Evolutionary conservation across 2,329 filamentous ascomycete genomes (phyloP).

Genomic region (Neoscytalidium dimidiatum): DNA sequence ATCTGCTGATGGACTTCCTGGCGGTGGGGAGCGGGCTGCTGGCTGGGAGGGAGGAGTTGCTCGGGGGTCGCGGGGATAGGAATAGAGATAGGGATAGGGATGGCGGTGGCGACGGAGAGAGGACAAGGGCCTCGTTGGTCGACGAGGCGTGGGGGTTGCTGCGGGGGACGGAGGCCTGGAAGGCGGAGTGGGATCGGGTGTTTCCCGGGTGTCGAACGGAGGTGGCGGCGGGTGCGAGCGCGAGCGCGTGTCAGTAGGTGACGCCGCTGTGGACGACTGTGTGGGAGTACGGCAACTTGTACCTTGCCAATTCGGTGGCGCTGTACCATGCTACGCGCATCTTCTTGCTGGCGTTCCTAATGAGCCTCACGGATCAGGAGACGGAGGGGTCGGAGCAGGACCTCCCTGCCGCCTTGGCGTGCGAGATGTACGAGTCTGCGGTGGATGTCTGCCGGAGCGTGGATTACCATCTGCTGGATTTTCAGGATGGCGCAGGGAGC

Average conservation of each 20-base stretch:
- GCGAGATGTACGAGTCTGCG: not conserved
- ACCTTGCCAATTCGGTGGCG: not conserved
- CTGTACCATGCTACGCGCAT: not conserved
- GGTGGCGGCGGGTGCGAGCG: not conserved
- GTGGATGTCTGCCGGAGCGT: not conserved
- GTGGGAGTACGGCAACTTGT: not conserved
- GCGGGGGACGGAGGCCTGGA: too few relatives aligned
- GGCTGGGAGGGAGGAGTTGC: too few relatives aligned
- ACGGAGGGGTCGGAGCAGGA: not conserved
- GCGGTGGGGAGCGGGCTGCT: not conserved
- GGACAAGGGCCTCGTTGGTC: too few relatives aligned
- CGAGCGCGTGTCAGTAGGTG: not conserved
- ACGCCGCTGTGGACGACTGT: not conserved
- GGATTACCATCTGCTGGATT: not conserved
- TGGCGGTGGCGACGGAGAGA: too few relatives aligned
- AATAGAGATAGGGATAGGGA: too few relatives aligned
- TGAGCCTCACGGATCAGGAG: not conserved
- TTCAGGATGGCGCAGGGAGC: not conserved
- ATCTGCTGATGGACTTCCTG: not conserved
- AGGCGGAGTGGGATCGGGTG: too few relatives aligned
- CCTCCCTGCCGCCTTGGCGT: not conserved
- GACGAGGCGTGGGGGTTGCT: not conserved
- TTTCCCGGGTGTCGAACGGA: not conserved
- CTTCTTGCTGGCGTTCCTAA: not conserved
- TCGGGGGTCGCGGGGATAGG: too few relatives aligned